These are phyloP conservation scores for Monosporascus sp. DNA, from an alignment of 2,329 filamentous ascomycete species.

Conservation along the genomic window DNA sequence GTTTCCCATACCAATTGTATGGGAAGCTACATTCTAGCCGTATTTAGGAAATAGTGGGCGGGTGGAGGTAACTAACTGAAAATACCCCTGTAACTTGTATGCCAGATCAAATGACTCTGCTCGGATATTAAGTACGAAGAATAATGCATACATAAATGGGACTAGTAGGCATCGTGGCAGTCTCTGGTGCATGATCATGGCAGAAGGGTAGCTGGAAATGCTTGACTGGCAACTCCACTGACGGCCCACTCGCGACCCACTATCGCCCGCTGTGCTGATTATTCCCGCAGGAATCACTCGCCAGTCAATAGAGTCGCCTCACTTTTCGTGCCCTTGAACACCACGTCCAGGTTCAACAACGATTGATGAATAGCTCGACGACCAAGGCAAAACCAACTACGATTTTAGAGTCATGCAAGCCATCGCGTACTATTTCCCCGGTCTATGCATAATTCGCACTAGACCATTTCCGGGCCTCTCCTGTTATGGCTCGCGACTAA, in stretches of 20 bases:
- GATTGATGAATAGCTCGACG: neutral
- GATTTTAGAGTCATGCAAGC: neutral
- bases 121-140: too few species aligned
- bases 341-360: neutral
- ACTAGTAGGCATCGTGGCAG: neutral
- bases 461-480: neutral
- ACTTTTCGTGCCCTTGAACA: neutral
- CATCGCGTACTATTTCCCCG: neutral
- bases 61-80: too few species aligned
- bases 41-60: too few species aligned
- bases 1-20: too few species aligned
- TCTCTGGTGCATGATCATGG: neutral
- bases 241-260: neutral
- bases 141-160: neutral
- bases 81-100: too few species aligned
- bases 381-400: neutral
- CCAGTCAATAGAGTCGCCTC: neutral
- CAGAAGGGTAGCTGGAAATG: neutral
- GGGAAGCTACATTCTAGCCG: too few species aligned
- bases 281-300: neutral
- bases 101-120: too few species aligned
- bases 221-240: neutral
- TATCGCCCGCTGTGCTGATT: neutral
- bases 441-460: neutral
- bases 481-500: too few species aligned